Evolutionary conservation across 371 early-diverging fungal species (phyloP).

Genomic region (Mycotypha africana): DNA sequence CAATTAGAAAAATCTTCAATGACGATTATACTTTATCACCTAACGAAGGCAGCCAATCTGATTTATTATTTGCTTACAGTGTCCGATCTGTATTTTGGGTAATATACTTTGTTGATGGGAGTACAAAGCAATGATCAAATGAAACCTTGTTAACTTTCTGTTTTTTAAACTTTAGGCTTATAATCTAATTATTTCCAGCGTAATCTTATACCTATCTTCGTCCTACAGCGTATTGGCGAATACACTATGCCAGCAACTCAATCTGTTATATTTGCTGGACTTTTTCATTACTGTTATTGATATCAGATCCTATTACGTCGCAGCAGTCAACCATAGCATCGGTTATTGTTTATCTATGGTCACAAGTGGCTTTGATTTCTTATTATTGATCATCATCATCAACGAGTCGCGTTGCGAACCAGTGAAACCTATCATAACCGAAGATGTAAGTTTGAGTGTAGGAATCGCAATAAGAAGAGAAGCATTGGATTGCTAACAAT

Average conservation of each 20-base stretch:
- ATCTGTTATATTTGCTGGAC: slow-evolving; percentile 16
- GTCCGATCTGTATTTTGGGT: slow-evolving; percentile 11
- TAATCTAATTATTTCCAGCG: slow-evolving; percentile 14
- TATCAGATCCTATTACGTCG: slow-evolving; percentile 26
- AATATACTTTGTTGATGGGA: no score
- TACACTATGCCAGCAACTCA: slow-evolving; percentile 25
- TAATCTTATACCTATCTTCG: slow-evolving; percentile 15
- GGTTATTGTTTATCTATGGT: slow-evolving; percentile 26
- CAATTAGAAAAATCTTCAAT: not conserved
- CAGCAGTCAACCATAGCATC: slow-evolving; percentile 8
- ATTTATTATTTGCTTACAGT: slow-evolving; percentile 2
- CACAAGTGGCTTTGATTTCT: slow-evolving; percentile 5
- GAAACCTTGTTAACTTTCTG: no score
- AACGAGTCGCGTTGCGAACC: slow-evolving; percentile 33
- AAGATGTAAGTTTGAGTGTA: slow-evolving; percentile 26
- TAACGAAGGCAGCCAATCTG: not conserved
- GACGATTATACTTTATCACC: not conserved
- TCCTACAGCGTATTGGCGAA: slow-evolving; percentile 11
- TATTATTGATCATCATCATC: slow-evolving; percentile 18
- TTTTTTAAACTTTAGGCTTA: no score
- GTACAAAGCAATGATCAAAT: no score
- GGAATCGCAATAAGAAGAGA: not conserved
- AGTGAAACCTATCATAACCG: slow-evolving; percentile 19
- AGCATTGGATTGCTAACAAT: no score
- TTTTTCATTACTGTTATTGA: slow-evolving; percentile 24